Evolutionary conservation across 2,329 filamentous ascomycete genomes (phyloP), one percentile per base, ranked within the genome.

Genomic region (Cryphonectria radicalis): DNA sequence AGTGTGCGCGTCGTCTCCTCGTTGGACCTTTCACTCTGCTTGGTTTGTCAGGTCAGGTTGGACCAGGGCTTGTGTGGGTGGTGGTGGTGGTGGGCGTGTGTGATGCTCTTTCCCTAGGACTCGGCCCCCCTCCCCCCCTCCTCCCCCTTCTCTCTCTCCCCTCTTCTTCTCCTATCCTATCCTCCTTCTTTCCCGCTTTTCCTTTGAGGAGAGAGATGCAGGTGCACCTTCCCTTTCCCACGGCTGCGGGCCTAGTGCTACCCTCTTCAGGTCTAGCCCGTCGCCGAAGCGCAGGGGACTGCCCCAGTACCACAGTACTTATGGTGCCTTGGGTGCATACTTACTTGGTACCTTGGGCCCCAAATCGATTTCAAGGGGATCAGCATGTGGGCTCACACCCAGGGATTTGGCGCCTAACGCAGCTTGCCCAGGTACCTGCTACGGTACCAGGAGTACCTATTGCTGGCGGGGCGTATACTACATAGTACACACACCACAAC

Each of bases 181-280:
- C 53, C 53, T 59, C 28, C 55, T 59, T 32, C 55, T 28, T 59
- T 59, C 55, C 55, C 55, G 55, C 28, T 19, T 19, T 59, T 32
- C 55, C 28, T 32, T 62, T 11, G 32, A 32, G 32, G 32, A 32
- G 35, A 62, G 32, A 17, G 19, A n/a, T 50, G 63, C 42, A 65
- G 63, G 28, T 50, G 63, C 63, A 65, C 63, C 63, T 65, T 65
- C 63, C 63, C 63, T 65, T 65, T 65, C 63, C 63, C 63, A 65
- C 43, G 42, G 63, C 25, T 22, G 43, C 19, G 63, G 63, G 63
- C 17, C 43, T 28, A 65, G 63, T 53, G 28, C 42, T 53, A 28
- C 43, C 43, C 63, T 43, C 7, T 65, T 50, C 43, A 46, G 42
- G 63, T 22, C 42, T 65, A 65, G 63, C 25, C 25, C 19, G n/a